phyloP scores from a whole-genome alignment of 805 yeast species.

The Candida dajiaensis region DNA sequence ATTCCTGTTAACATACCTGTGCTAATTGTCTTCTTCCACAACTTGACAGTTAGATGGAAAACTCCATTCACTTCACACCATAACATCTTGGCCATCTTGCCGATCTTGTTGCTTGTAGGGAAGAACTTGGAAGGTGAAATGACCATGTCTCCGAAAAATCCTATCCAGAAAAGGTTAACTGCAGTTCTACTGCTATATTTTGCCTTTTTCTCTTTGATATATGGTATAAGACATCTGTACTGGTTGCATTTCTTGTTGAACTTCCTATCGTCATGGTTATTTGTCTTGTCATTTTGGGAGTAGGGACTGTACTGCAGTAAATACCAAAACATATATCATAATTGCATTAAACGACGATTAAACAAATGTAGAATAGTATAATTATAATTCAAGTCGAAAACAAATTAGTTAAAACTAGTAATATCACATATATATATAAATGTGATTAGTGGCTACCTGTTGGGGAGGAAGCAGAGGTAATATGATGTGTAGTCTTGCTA shows the following conservation, averaged over 20 bases:
- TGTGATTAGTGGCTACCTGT: background rate
- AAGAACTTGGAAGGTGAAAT: slow-evolving; percentile 43
- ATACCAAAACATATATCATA: background rate
- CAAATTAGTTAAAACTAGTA: too few relatives aligned
- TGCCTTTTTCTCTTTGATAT: slow-evolving; percentile 55
- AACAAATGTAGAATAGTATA: too few relatives aligned
- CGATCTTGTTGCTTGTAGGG: slow-evolving; percentile 58
- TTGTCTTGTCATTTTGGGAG: slow-evolving; percentile 23
- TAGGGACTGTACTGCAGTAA: background rate
- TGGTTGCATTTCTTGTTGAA: slow-evolving; percentile 79
- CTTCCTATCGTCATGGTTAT: slow-evolving; percentile 49
- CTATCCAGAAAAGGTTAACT: slow-evolving; percentile 28
- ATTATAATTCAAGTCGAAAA: too few relatives aligned
- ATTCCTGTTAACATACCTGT: slow-evolving; percentile 77
- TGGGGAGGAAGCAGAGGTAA: background rate
- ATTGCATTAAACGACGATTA: background rate
- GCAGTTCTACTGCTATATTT: slow-evolving; percentile 42
- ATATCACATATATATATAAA: background rate
- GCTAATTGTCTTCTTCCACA: slow-evolving; percentile 74
- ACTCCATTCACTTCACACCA: slow-evolving; percentile 87
- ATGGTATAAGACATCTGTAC: slow-evolving; percentile 77
- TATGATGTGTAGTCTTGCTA: slow-evolving; percentile 19
- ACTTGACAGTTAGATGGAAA: slow-evolving; percentile 69
- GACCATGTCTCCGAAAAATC: slow-evolving; percentile 33
- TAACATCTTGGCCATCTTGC: slow-evolving; percentile 70